Evolutionary conservation across 1,284 basidiomycete species (phyloP).

Genomic region (Golubevia sp.): DNA sequence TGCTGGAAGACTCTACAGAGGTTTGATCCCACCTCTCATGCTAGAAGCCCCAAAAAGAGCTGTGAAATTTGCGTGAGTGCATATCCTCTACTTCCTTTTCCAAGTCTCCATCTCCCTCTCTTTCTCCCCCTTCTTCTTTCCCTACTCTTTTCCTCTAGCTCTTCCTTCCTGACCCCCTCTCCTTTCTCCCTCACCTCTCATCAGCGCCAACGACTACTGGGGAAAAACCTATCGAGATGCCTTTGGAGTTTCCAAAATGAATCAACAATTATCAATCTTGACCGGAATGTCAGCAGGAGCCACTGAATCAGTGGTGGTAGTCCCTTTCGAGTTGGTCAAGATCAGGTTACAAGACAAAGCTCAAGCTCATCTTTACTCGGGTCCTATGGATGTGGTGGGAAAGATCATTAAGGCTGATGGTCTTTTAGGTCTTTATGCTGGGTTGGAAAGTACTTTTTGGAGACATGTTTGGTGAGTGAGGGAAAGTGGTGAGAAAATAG

Average conservation of each 20-base stretch:
- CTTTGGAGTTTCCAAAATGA: slow-evolving; percentile 81
- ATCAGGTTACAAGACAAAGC: slow-evolving; percentile 65
- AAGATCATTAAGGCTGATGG: slow-evolving; percentile 79
- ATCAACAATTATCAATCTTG: slow-evolving; percentile 78
- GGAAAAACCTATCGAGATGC: slow-evolving; percentile 63
- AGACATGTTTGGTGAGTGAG: neutral
- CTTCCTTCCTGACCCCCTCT: slow-evolving; percentile 12
- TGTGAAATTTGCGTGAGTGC: slow-evolving; percentile 83
- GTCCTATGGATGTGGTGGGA: slow-evolving; percentile 86
- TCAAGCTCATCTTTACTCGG: slow-evolving; percentile 65
- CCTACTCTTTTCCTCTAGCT: neutral
- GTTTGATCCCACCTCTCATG: slow-evolving; percentile 88
- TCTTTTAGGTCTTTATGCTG: slow-evolving; percentile 75
- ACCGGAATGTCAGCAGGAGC: slow-evolving; percentile 94
- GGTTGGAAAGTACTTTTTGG: slow-evolving; percentile 43
- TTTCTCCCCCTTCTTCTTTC: neutral
- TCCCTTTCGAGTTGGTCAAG: slow-evolving; percentile 96
- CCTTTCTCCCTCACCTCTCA: slow-evolving; percentile 14
- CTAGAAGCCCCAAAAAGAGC: slow-evolving; percentile 98
- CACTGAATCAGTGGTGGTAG: slow-evolving; percentile 86
- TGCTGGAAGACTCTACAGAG: slow-evolving; percentile 83
- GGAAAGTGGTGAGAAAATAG: too few relatives aligned
- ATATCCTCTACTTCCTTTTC: slow-evolving; percentile 23
- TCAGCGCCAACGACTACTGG: slow-evolving; percentile 89
- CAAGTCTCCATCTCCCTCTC: neutral